These are phyloP conservation scores for Rhodotorula graminis DNA, from an alignment of 768 basidiomycete species.

Conservation along the genomic window DNA sequence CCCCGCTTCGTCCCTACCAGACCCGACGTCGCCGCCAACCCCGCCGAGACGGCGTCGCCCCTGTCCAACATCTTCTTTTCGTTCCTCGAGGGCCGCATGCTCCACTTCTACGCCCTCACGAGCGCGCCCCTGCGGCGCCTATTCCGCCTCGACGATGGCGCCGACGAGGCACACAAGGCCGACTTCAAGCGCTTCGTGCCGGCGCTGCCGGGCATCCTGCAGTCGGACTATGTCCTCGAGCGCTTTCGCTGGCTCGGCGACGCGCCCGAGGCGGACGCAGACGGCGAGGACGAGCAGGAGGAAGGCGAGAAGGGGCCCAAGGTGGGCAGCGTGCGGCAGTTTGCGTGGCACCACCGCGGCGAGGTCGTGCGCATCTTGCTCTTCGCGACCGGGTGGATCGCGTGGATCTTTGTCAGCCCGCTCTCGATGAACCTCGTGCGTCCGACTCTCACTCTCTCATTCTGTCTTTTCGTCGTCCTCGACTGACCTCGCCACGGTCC, in stretches of 20 bases:
- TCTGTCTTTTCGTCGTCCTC: no score
- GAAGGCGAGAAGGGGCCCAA: neutral
- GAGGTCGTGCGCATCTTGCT: slow-evolving; percentile 14
- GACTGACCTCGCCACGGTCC: neutral
- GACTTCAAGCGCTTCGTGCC: slow-evolving; percentile 14
- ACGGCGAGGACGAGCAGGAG: neutral
- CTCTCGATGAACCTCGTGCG: slow-evolving; percentile 35
- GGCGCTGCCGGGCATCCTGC: slow-evolving; percentile 12
- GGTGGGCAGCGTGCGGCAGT: slow-evolving; percentile 4
- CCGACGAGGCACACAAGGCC: no score
- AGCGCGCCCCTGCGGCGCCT: neutral
- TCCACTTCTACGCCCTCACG: slow-evolving; percentile 9
- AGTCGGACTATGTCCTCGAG: slow-evolving; percentile 6
- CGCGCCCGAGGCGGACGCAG: neutral
- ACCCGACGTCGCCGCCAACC: slow-evolving; percentile 5
- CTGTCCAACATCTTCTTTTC: slow-evolving; percentile 29
- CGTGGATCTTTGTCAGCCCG: slow-evolving; percentile 26
- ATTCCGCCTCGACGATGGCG: neutral
- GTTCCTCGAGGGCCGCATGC: slow-evolving; percentile 29
- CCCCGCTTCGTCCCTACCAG: neutral
- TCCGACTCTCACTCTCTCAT: neutral
- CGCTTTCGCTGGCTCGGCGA: slow-evolving; percentile 25
- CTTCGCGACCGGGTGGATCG: slow-evolving; percentile 28
- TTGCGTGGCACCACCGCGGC: slow-evolving; percentile 6
- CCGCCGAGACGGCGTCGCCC: slow-evolving; percentile 28